These are phyloP conservation scores for Centrapalus pauciflorus DNA, from an alignment of 129 eudicot species.

Conservation along the genomic window DNA sequence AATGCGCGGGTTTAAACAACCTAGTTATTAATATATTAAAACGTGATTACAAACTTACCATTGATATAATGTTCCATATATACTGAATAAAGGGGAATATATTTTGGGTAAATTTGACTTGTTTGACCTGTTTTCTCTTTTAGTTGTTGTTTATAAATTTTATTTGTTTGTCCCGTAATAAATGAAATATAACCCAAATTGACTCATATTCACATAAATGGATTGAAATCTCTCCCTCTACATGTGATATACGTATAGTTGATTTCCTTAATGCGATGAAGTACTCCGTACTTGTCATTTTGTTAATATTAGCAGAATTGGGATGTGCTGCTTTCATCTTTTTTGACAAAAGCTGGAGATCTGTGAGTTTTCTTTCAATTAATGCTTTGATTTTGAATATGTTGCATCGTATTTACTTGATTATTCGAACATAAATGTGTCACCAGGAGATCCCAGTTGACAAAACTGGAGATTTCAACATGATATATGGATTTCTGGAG, in stretches of 20 bases:
- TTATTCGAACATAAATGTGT: constrained; percentile 18
- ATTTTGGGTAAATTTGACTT: background rate
- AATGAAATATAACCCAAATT: background rate
- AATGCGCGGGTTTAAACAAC: too few species aligned
- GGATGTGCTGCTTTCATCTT: constrained; percentile 77
- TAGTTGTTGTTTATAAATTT: background rate
- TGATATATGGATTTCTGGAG: constrained; percentile 62
- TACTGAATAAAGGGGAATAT: too few species aligned
- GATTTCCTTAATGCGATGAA: constrained; percentile 48
- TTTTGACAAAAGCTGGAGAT: constrained; percentile 80
- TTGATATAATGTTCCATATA: background rate
- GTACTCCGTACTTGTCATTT: constrained; percentile 70
- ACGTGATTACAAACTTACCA: background rate
- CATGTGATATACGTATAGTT: background rate
- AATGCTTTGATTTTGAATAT: background rate
- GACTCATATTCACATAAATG: background rate
- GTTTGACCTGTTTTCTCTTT: background rate
- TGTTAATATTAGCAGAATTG: constrained; percentile 65
- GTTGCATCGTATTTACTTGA: background rate
- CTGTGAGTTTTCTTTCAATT: constrained; percentile 40
- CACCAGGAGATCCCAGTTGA: constrained; percentile 76
- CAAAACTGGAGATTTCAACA: constrained; percentile 73
- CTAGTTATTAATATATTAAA: too few species aligned
- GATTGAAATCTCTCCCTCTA: too few species aligned
- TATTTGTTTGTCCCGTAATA: background rate